A percentile compares a stretch with the other conserved stretches of the same genome.
phyloP scores from a whole-genome alignment of 2,329 filamentous ascomycete species.

The Arthrinium phaeospermum region DNA sequence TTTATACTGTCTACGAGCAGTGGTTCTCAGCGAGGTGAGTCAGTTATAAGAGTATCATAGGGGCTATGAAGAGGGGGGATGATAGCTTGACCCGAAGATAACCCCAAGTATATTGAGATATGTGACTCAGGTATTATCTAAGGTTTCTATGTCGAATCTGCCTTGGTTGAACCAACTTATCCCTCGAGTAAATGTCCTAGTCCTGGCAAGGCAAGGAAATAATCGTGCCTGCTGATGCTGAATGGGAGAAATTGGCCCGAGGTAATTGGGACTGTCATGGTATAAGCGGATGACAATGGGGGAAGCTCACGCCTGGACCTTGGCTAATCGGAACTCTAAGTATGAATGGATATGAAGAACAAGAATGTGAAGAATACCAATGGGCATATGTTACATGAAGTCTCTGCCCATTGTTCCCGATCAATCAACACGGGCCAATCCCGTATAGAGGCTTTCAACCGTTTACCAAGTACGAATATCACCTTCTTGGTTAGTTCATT shows the following conservation, averaged over 20 bases:
- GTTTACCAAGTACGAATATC: not conserved
- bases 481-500: not conserved
- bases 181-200: too few relatives aligned
- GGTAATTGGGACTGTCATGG: not conserved
- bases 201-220: too few relatives aligned
- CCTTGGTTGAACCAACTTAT: not conserved
- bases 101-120: not conserved
- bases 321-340: not conserved
- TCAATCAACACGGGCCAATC: not conserved
- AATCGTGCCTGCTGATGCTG: not conserved
- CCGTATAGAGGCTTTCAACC: not conserved
- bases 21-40: not conserved
- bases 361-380: not conserved
- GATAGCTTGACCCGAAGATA: not conserved
- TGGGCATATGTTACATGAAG: not conserved
- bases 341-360: not conserved
- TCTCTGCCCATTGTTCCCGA: not conserved
- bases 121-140: not conserved
- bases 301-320: not conserved
- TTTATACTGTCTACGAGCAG: too few relatives aligned
- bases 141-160: not conserved
- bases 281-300: not conserved
- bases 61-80: not conserved
- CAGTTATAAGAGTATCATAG: not conserved
- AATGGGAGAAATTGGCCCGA: not conserved